Percentiles rank a stretch among this genome's conserved stretches.
These are phyloP conservation scores for Aquilaria agallochum DNA, from an alignment of 441 rosid genomes.

Conservation along the genomic window DNA sequence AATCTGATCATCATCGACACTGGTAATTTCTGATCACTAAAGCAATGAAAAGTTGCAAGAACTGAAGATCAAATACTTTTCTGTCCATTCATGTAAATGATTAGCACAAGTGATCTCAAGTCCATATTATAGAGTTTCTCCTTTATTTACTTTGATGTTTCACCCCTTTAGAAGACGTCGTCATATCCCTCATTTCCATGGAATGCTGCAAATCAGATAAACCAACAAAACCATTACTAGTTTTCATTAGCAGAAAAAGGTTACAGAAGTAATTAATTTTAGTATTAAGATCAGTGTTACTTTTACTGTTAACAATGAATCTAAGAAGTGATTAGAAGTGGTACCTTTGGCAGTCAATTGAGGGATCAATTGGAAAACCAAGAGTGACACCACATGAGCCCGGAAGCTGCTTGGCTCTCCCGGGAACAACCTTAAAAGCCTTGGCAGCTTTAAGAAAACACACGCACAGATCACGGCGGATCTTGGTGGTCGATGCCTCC, in stretches of 20 bases:
- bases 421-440: not conserved
- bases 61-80: too few species aligned
- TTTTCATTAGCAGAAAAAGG: too few species aligned
- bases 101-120: not conserved
- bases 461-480: not conserved
- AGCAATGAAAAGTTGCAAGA: too few species aligned
- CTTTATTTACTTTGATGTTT: too few species aligned
- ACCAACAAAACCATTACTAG: too few species aligned
- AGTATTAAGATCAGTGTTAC: not conserved
- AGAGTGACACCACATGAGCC: not conserved
- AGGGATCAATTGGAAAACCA: conserved; percentile 7
- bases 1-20: too few species aligned
- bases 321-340: not conserved
- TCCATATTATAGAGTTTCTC: not conserved
- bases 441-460: not conserved
- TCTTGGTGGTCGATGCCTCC: not conserved
- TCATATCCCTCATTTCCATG: too few species aligned
- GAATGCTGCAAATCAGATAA: too few species aligned
- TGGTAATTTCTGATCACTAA: too few species aligned
- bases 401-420: conserved; percentile 13
- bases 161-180: too few species aligned
- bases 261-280: not conserved
- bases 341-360: conserved; percentile 7
- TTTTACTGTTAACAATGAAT: not conserved
- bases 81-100: too few species aligned